Evolutionary conservation across 495 filamentous ascomycete species (phyloP), one percentile per base, ranked within the genome.

Genomic region (Talaromyces liani): DNA sequence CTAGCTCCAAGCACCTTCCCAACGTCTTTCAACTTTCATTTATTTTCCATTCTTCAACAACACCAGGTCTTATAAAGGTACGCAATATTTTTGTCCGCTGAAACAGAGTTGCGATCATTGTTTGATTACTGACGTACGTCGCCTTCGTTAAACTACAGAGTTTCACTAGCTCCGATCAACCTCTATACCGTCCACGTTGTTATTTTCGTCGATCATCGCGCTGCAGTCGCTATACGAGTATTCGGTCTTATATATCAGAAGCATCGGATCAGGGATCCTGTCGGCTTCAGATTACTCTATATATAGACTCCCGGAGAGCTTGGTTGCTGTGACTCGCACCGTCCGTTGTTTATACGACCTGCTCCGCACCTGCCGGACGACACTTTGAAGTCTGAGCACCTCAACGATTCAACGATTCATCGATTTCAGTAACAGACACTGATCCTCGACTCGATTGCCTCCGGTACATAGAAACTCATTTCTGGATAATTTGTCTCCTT

Each of bases 151-250:
- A 59, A 39, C 33, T 56, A 36, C 57, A 58, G 27, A 27, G 55
- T 29, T 58, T 31, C 27, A n/a, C 34, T 33, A 33, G 31, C 54
- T 34, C 29, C 57, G 14, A 47, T 41, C 33, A 47, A 25, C 58
- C 22, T 18, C 18, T 45, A 60, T 27, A 60, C 58, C 57, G 36
- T 51, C 39, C 18, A 58, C 31, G 39, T 57, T 55, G 47, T 27
- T 61, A 20, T 34, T 39, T 49, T 64, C 66, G 68, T 61, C 63
- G 58, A 64, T 49, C 45, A 49, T 20, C 45, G 45, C 3, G 8
- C 45, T 49, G 45, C 45, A 49, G 45, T 12, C 18, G n/a, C 45
- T 2, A 49, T 20, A 20, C 45, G 2, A 49, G 16, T 18, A 49
- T 8, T 22, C 5, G 1, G 45, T 20, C n/a, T 20, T 9, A 7